Base-by-base conservation (phyloP, 345 rosid species). In the Durio zibethinus region DNA sequence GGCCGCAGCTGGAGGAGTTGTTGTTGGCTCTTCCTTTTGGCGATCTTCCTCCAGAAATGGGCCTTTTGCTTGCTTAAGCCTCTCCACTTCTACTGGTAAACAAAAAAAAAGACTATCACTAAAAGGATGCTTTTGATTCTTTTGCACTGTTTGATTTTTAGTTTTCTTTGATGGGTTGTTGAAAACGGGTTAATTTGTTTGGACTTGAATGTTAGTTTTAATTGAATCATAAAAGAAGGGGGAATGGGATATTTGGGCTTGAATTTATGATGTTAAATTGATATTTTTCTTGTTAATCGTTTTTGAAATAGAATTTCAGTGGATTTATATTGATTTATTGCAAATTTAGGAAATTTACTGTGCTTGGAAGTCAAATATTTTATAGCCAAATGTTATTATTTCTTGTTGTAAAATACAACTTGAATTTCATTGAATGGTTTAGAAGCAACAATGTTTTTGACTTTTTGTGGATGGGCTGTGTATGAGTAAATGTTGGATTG, bases 61-160 rank as follows among this genome's bases (percentile, higher is more conserved):
- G 77, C 84, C 87, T 18, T 88, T 87, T 63, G 90, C 92, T 77
- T 85, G 88, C 81, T 53, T 86, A 56, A 78, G 82, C 80, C 66
- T 83, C 20, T 81, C 82, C 38, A 60, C 86, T 15, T 63, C 78
- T 29, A 64, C 89, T 61, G 74, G 92, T 89, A 82, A 84, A 29
- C 11, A 16, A 66, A 1, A 31, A 18, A 0, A 31, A 18, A 2
- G 53, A n/a, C 27, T 29, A 0, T 29, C 25, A 23, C 9, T 23
- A 16, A 8, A 10, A 10, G 3, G 29, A 61, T 25, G 23, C 25
- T 20, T 50, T 1, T 10, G n/a, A n/a, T 5, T 10, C 25, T 21
- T 40, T 38, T 43, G 27, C 5, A 12, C 38, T 35, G 43, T 72
- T 43, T 23, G 65, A 0, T 54, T 73, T 73, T 38, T 21, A 10